A percentile compares a stretch with the other conserved stretches of the same genome.
These are phyloP conservation scores for Castanea sativa DNA, from an alignment of 306 rosid species.

Conservation along the genomic window DNA sequence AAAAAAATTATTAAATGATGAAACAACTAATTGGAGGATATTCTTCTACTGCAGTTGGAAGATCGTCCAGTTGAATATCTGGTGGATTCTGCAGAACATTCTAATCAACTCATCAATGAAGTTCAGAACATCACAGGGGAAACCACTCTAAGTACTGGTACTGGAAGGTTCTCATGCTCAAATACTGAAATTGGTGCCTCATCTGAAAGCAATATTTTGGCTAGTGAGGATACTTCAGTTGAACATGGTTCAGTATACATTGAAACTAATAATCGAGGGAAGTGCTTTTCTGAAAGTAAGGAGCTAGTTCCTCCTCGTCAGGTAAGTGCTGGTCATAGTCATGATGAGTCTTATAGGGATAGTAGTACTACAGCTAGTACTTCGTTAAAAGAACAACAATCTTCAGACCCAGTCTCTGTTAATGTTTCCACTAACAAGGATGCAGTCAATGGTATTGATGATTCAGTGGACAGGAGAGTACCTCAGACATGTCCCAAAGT, in stretches of 20 bases:
- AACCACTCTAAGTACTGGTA: slow-evolving; percentile 33
- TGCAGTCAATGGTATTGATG: slow-evolving; percentile 54
- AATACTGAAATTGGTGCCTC: slow-evolving; percentile 44
- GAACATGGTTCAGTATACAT: slow-evolving; percentile 49
- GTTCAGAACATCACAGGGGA: slow-evolving; percentile 39
- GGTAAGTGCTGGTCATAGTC: slow-evolving; percentile 65
- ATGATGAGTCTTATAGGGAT: slow-evolving; percentile 61
- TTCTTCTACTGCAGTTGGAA: slow-evolving; percentile 63
- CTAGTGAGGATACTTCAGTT: slow-evolving; percentile 25
- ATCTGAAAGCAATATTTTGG: slow-evolving; percentile 23
- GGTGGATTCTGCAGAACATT: slow-evolving; percentile 37
- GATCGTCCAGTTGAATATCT: slow-evolving; percentile 47
- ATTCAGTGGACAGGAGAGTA: slow-evolving; percentile 50
- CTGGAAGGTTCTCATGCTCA: slow-evolving; percentile 38
- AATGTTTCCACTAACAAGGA: slow-evolving; percentile 69
- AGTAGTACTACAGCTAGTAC: slow-evolving; percentile 66
- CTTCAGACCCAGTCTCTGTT: slow-evolving; percentile 68
- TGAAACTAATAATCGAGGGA: slow-evolving; percentile 38
- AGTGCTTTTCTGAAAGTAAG: slow-evolving; percentile 60
- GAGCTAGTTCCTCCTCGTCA: slow-evolving; percentile 67
- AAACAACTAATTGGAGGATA: slow-evolving; percentile 8
- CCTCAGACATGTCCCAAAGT: slow-evolving; percentile 45
- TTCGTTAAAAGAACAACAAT: slow-evolving; percentile 60
- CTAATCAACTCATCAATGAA: slow-evolving; percentile 28
- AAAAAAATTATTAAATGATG: background rate